phyloP scores from a whole-genome alignment of 768 basidiomycete species.

The Hygrocybe punicea region DNA sequence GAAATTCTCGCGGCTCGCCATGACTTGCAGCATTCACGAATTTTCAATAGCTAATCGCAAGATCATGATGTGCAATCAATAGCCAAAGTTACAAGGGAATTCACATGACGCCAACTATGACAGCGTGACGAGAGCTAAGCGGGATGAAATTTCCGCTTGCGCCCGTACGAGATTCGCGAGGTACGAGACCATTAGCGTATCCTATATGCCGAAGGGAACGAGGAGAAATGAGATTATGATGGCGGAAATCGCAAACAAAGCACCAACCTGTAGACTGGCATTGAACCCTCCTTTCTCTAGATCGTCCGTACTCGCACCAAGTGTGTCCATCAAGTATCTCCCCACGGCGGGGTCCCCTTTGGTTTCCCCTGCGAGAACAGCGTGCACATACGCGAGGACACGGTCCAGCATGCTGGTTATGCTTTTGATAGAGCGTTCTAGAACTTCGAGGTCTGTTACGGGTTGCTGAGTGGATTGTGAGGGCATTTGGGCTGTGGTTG shows the following conservation, averaged over 20 bases:
- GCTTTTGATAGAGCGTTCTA: slow-evolving; percentile 67
- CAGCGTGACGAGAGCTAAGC: slow-evolving; percentile 70
- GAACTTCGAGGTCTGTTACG: slow-evolving; percentile 66
- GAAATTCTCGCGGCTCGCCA: slow-evolving; percentile 89
- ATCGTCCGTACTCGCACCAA: slow-evolving; percentile 67
- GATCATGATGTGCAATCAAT: not conserved
- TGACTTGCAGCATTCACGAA: slow-evolving; percentile 91
- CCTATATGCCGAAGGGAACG: slow-evolving; percentile 44
- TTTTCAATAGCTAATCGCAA: slow-evolving; percentile 79
- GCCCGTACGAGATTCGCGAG: slow-evolving; percentile 89
- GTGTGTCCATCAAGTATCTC: slow-evolving; percentile 85
- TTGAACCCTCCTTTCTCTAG: slow-evolving; percentile 73
- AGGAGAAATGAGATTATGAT: slow-evolving; percentile 16
- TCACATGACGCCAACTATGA: slow-evolving; percentile 29
- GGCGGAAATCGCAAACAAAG: not conserved
- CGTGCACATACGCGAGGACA: slow-evolving; percentile 79
- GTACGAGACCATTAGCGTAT: slow-evolving; percentile 93
- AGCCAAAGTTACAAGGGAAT: not conserved
- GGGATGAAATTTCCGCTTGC: slow-evolving; percentile 87
- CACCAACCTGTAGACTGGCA: slow-evolving; percentile 64
- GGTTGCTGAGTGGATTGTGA: slow-evolving; percentile 49
- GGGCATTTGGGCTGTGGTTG: slow-evolving; percentile 45
- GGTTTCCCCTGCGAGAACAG: slow-evolving; percentile 72
- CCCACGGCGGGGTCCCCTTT: slow-evolving; percentile 84
- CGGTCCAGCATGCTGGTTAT: slow-evolving; percentile 80